A percentile compares a stretch with the other conserved stretches of the same genome.
Conservation (phyloP, 1,139 yeast genomes). For the Candida sp. region DNA sequence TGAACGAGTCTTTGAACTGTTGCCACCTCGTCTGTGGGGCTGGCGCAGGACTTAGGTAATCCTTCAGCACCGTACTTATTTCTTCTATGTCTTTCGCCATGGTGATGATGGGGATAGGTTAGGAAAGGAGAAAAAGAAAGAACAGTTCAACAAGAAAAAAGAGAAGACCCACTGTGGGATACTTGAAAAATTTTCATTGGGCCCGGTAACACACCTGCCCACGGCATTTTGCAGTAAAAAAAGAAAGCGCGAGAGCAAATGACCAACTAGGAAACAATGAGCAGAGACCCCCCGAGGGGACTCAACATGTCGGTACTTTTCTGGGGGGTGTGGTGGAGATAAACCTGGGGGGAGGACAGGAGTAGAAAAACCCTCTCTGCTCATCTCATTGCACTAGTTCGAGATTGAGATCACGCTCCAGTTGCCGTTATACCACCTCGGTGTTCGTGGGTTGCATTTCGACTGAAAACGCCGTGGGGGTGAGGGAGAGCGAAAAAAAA, state of each 20-base stretch:
- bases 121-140: not conserved
- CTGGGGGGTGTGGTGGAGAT: too few relatives aligned
- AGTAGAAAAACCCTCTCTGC: too few relatives aligned
- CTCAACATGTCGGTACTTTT: too few relatives aligned
- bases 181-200: not conserved
- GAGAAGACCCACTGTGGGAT: not conserved
- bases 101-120: not conserved
- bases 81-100: slow-evolving; percentile 2
- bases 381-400: too few relatives aligned
- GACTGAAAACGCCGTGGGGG: not conserved
- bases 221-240: slow-evolving; percentile 5
- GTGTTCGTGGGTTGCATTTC: not conserved
- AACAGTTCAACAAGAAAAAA: not conserved
- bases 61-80: not conserved
- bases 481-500: not conserved
- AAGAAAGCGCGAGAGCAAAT: not conserved
- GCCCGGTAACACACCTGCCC: not conserved
- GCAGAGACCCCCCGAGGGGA: too few relatives aligned
- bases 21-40: slow-evolving; percentile 19
- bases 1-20: slow-evolving; percentile 39
- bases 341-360: not conserved
- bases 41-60: not conserved
- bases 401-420: not conserved
- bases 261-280: not conserved
- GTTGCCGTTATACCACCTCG: not conserved